Conservation (phyloP, 2,329 filamentous ascomycete genomes). For the Juglanconis juglandina region DNA sequence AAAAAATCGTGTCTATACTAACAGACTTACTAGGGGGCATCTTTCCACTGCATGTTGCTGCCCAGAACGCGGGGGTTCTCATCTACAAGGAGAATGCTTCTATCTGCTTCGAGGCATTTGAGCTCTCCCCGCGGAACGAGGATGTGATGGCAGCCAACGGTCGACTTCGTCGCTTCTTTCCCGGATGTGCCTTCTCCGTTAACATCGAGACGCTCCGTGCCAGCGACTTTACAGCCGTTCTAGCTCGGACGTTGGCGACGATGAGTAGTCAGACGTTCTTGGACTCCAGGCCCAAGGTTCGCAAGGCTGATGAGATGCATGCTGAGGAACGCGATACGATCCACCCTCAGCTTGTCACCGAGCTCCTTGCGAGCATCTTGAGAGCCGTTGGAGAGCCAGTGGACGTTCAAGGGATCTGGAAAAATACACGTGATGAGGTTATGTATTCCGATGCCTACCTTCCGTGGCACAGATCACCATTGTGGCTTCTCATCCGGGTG, state of each 20-base stretch:
- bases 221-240: slow-evolving; percentile 18
- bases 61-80: slow-evolving; percentile 35
- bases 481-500: slow-evolving; percentile 18
- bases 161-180: slow-evolving; percentile 29
- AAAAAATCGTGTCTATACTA: neutral
- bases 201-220: slow-evolving; percentile 13
- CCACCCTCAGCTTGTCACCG: slow-evolving; percentile 48
- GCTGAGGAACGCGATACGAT: slow-evolving; percentile 46
- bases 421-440: slow-evolving; percentile 54
- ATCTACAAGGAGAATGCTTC: slow-evolving; percentile 20
- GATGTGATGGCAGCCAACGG: slow-evolving; percentile 27
- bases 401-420: slow-evolving; percentile 35
- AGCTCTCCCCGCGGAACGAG: slow-evolving; percentile 28
- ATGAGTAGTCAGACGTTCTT: slow-evolving; percentile 27
- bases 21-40: neutral
- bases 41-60: slow-evolving; percentile 27
- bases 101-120: slow-evolving; percentile 32
- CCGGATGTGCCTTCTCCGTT: slow-evolving; percentile 23
- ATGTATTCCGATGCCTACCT: slow-evolving; percentile 31
- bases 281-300: too few relatives aligned
- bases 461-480: slow-evolving; percentile 19
- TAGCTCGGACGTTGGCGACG: slow-evolving; percentile 24
- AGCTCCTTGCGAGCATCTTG: slow-evolving; percentile 41
- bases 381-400: slow-evolving; percentile 32
- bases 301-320: slow-evolving; percentile 17